phyloP scores from a whole-genome alignment of 2,329 filamentous ascomycete genomes.

The Dactylonectria estremocensis region DNA sequence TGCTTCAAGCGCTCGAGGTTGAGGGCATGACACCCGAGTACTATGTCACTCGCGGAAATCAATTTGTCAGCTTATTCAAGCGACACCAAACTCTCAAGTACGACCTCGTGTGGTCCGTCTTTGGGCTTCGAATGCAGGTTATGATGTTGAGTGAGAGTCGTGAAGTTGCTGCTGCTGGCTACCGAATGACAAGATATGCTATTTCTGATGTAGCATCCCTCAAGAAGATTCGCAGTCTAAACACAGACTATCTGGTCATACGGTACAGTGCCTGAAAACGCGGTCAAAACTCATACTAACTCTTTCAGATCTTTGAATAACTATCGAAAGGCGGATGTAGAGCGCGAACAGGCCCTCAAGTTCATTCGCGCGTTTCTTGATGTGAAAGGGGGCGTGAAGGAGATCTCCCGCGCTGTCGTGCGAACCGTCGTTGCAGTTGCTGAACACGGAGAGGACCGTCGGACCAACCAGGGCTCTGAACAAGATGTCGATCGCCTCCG shows the following conservation, averaged over 20 bases:
- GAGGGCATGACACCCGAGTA: conserved; percentile 93
- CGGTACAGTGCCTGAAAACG: conserved; percentile 50
- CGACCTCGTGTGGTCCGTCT: conserved; percentile 95
- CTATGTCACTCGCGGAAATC: conserved; percentile 94
- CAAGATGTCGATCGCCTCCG: conserved; percentile 87
- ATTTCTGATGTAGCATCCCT: conserved; percentile 93
- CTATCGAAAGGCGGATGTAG: conserved; percentile 96
- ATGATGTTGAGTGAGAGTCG: conserved; percentile 97
- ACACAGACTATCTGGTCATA: conserved; percentile 94
- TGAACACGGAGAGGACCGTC: conserved; percentile 87
- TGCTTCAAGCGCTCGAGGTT: conserved; percentile 89
- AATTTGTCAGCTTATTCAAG: conserved; percentile 96
- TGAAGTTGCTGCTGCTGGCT: conserved; percentile 95
- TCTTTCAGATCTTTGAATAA: conserved; percentile 83
- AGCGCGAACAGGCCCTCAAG: conserved; percentile 96
- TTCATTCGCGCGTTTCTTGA: conserved; percentile 96
- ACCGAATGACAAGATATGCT: conserved; percentile 92
- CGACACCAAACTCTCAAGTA: conserved; percentile 94
- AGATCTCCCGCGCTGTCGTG: conserved; percentile 89
- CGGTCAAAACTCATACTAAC: conserved; percentile 25
- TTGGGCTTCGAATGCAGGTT: conserved; percentile 92
- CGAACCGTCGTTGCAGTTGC: conserved; percentile 93
- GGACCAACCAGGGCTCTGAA: conserved; percentile 77
- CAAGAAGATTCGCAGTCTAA: conserved; percentile 87
- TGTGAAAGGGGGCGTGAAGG: conserved; percentile 90